Base-by-base conservation (phyloP, 768 basidiomycete genomes). In the Boletus reticuloceps region DNA sequence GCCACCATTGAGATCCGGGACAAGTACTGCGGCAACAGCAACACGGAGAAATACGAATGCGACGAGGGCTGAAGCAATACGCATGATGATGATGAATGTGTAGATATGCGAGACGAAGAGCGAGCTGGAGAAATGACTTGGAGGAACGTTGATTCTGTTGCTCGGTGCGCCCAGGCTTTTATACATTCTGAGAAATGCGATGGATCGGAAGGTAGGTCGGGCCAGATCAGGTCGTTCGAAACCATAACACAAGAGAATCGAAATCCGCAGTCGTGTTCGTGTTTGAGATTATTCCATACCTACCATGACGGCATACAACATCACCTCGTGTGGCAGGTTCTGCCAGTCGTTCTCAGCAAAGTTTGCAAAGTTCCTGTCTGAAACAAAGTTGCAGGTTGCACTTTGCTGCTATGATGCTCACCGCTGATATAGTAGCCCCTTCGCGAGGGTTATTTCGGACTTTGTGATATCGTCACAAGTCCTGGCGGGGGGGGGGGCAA, bases 51-150 rank as follows among this genome's bases (percentile, higher is more conserved):
- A 31, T 1, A 20, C 8, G 20, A 60, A 54, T 37, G 47, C n/a
- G 3, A 50, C n/a, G 11, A 63, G 32, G 1, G 47, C 40, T 17
- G 43, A 36, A 20, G 47, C 6, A 6, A 56, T 14, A 22, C 50
- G 62, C 62, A 63, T 63, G 54, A 37, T 48, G 56, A 34, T 38
- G 3, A 5, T 10, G n/a, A 32, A 49, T 19, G 40, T 5, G 12
- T 29, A 9, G 34, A 3, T 19, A 17, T n/a, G 19, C 2, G 31
- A 38, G 20, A 50, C 6, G 13, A 25, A 25, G 19, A 62, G 9
- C 1, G 20, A 25, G 36, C 7, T 43, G 1, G 14, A 14, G 22
- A 19, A 16, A 37, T 12, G 32, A 13, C 12, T 37, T 37, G 12
- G 36, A 37, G 5, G 36, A 17, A 37, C 0, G 36, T 13, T 37